phyloP scores from a whole-genome alignment of 192 early-diverging fungal genomes.

The Coemansia sp. region DNA sequence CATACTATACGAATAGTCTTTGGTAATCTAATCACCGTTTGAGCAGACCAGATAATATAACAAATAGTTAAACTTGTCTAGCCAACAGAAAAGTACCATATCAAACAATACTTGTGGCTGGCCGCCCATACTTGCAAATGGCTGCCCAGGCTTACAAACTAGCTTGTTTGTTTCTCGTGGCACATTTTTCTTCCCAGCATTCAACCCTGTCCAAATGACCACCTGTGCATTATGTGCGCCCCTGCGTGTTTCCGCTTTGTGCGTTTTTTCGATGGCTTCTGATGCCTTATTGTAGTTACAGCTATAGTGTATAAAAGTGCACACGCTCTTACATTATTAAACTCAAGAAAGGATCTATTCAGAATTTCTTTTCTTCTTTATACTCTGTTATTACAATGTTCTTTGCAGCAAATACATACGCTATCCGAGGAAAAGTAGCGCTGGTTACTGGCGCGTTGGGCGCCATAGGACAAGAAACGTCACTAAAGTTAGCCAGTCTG shows the following conservation, averaged over 20 bases:
- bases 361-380: neutral
- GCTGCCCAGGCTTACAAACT: neutral
- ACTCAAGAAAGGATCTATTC: neutral
- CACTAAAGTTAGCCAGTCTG: conserved; percentile 13
- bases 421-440: conserved; percentile 31
- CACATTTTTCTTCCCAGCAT: neutral
- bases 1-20: too few species aligned
- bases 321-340: too few species aligned
- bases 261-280: neutral
- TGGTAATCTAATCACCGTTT: too few species aligned
- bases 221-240: neutral
- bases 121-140: neutral
- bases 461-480: conserved; percentile 29
- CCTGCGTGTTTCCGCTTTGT: neutral
- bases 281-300: neutral
- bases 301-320: too few species aligned
- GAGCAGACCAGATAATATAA: too few species aligned
- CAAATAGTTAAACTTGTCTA: neutral
- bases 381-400: neutral
- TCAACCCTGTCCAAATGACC: neutral
- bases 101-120: neutral
- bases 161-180: neutral
- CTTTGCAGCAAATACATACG: conserved; percentile 2
- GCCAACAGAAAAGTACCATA: neutral
- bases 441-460: conserved; percentile 48